Base-by-base conservation (phyloP, 371 early-diverging fungal genomes). In the Rhizomucor pusillus region DNA sequence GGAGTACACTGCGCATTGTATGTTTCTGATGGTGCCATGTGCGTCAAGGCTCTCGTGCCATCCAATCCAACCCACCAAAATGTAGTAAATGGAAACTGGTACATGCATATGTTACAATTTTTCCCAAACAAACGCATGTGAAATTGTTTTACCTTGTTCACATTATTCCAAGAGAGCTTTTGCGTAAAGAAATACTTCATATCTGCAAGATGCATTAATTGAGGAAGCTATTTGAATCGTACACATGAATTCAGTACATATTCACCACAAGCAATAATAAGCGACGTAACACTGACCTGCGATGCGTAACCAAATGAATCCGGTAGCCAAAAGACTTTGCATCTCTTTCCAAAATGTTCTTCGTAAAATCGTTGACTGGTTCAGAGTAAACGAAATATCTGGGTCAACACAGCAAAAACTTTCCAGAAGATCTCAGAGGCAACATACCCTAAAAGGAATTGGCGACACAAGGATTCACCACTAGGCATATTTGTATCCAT, bases 101-200 rank as follows among this genome's bases (percentile, higher is more conserved):
- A 36, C 25, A 9, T 9, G n/a, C 14, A 24, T 23, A 13, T 20
- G 54, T 54, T n/a, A n/a, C n/a, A n/a, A n/a, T n/a, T n/a, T n/a
- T n/a, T n/a, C n/a, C n/a, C n/a, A n/a, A n/a, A n/a, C n/a, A n/a
- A n/a, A n/a, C n/a, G n/a, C n/a, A n/a, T n/a, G n/a, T n/a, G n/a
- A n/a, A n/a, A n/a, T n/a, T n/a, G n/a, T n/a, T n/a, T n/a, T 39
- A 57, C 57, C 41, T 88, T 92, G 80, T 98, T 98, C 71, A 98
- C 94, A 60, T 93, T 95, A 73, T 98, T 98, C 98, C 96, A 97
- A 7, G 94, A 93, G 13, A 98, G 75, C 68, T 98, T 98, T 62
- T 98, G 99, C 1, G 99, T 98, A 64, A 97, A 96, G 57, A 98
- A 98, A 67, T 94, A 98, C 61, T 93, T 74, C 50, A 91, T 79